These are phyloP conservation scores for Ogataea pilisensis DNA, from an alignment of 805 yeast species.

Conservation along the genomic window DNA sequence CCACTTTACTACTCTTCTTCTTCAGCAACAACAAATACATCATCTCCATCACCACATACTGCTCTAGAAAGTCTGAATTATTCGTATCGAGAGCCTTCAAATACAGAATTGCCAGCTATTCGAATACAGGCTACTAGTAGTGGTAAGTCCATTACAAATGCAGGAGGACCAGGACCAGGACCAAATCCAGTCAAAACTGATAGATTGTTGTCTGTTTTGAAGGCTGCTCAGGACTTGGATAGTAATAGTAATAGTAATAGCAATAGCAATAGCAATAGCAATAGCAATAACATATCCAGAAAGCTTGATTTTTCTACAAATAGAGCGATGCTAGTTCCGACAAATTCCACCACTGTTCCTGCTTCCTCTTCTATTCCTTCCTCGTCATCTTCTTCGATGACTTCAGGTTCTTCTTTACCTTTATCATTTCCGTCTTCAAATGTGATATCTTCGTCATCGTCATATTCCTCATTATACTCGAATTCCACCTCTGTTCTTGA, in stretches of 20 bases:
- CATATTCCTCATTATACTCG: background rate
- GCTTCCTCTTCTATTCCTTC: background rate
- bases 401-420: background rate
- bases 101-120: background rate
- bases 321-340: background rate
- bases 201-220: constrained; percentile 23
- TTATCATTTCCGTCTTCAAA: background rate
- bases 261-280: too few species aligned
- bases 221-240: constrained; percentile 24
- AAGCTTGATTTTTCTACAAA: too few species aligned
- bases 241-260: too few species aligned
- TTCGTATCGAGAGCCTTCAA: background rate
- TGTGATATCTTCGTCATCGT: background rate
- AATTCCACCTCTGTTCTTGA: constrained; percentile 1
- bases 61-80: background rate
- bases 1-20: background rate
- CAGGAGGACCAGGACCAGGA: too few species aligned
- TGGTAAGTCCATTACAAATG: too few species aligned
- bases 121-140: background rate
- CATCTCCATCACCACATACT: constrained; percentile 5
- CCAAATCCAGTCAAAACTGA: constrained; percentile 7
- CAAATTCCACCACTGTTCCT: background rate
- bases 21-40: background rate
- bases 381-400: constrained; percentile 1
- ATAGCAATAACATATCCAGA: too few species aligned